Evolutionary conservation across 1,139 yeast genomes (phyloP).

Genomic region (Lipomyces yarrowii): DNA sequence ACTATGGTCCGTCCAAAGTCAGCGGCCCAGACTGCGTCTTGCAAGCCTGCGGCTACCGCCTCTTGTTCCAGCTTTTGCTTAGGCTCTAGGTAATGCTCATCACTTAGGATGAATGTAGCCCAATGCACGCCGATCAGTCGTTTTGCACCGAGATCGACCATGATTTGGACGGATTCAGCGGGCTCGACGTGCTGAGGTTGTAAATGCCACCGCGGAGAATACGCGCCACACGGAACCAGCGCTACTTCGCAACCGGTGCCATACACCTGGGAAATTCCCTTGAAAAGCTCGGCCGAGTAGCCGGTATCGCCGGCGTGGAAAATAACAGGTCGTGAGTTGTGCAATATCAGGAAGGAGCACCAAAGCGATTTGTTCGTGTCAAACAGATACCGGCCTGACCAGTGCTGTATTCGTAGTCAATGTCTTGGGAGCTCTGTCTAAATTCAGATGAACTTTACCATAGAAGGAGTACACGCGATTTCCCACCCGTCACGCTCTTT

Average conservation of each 20-base stretch:
- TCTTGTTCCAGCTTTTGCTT: constrained; percentile 50
- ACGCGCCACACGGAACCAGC: constrained; percentile 89
- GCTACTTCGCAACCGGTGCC: constrained; percentile 70
- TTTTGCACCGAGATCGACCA: constrained; percentile 61
- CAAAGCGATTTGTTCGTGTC: constrained; percentile 83
- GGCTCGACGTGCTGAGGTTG: constrained; percentile 88
- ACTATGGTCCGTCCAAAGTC: constrained; percentile 33
- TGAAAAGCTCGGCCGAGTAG: constrained; percentile 70
- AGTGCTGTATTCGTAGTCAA: constrained; percentile 57
- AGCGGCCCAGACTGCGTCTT: constrained; percentile 28
- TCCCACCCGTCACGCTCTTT: constrained; percentile 60
- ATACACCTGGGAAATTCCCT: constrained; percentile 60
- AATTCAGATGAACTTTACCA: constrained; percentile 38
- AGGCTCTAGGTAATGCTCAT: constrained; percentile 87
- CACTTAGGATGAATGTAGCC: constrained; percentile 91
- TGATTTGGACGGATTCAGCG: constrained; percentile 68
- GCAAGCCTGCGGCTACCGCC: constrained; percentile 38
- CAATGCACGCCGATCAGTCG: constrained; percentile 88
- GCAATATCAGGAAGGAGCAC: constrained; percentile 78
- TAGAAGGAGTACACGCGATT: constrained; percentile 87
- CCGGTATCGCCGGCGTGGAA: constrained; percentile 98
- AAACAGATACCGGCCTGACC: constrained; percentile 82
- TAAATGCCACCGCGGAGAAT: constrained; percentile 94
- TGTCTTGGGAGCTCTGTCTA: not conserved
- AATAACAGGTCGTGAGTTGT: constrained; percentile 67